These are phyloP conservation scores for Apiospora rasikravindrae DNA, from an alignment of 2,329 filamentous ascomycete species.

Conservation along the genomic window DNA sequence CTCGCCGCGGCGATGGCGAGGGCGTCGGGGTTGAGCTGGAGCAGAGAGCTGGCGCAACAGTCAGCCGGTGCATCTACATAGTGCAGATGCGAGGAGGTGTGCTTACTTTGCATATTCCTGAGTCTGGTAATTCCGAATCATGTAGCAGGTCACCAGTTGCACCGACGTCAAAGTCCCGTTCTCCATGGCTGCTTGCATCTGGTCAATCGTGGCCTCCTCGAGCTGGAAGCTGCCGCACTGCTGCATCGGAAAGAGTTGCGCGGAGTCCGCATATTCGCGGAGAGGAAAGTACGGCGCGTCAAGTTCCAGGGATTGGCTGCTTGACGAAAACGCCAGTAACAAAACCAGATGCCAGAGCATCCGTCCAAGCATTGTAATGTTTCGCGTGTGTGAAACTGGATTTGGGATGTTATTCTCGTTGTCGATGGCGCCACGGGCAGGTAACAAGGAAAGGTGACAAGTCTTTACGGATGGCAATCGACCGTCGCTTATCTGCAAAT, in stretches of 20 bases:
- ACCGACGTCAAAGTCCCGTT: slow-evolving; percentile 61
- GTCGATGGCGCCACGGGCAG: not conserved
- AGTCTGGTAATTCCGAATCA: slow-evolving; percentile 65
- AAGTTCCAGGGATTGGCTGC: not conserved
- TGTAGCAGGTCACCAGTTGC: slow-evolving; percentile 66
- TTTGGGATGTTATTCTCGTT: not conserved
- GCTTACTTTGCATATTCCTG: slow-evolving; percentile 67
- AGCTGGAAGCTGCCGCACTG: slow-evolving; percentile 64
- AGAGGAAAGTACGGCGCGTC: slow-evolving; percentile 35
- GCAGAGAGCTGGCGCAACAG: slow-evolving; percentile 50
- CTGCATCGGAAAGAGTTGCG: slow-evolving; percentile 64
- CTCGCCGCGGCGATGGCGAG: slow-evolving; percentile 63
- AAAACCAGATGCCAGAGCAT: not conserved
- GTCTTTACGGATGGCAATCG: not conserved
- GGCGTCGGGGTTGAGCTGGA: slow-evolving; percentile 73
- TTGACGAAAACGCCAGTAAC: not conserved
- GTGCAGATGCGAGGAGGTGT: not conserved
- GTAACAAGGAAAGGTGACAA: not conserved
- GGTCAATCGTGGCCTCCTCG: slow-evolving; percentile 72
- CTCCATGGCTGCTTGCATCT: slow-evolving; percentile 65
- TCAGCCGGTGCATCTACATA: not conserved
- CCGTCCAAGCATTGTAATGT: not conserved
- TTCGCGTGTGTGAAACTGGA: no score
- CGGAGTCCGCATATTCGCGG: slow-evolving; percentile 42
- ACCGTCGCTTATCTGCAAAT: not conserved